A percentile compares a stretch with the other conserved stretches of the same genome.
Conservation (phyloP, 345 rosid genomes). For the Syzygium aromaticum region DNA sequence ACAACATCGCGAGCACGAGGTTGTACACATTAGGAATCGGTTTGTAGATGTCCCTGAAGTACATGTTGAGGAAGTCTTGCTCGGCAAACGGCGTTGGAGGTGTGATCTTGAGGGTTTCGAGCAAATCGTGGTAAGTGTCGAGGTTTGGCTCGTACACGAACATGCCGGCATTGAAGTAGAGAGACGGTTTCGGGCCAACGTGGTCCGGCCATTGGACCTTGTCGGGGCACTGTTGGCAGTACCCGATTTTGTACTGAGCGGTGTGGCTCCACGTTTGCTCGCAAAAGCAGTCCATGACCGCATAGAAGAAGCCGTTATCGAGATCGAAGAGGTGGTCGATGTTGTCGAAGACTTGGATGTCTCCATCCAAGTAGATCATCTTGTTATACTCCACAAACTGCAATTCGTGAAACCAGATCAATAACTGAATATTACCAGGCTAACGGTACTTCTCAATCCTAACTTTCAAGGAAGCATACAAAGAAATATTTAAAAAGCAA, state of each 20-base stretch:
- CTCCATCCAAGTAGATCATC: constrained; percentile 37
- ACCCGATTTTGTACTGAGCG: constrained; percentile 34
- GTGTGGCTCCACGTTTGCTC: constrained; percentile 37
- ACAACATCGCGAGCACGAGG: constrained; percentile 39
- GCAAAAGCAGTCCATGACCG: constrained; percentile 51
- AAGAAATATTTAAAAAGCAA: no score
- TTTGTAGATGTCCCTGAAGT: constrained; percentile 29
- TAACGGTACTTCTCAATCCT: no score
- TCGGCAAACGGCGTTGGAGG: constrained; percentile 43
- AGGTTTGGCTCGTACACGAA: constrained; percentile 35
- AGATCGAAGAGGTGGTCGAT: constrained; percentile 31
- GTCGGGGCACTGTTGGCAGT: constrained; percentile 43
- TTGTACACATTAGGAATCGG: constrained; percentile 25
- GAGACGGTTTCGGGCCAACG: constrained; percentile 24
- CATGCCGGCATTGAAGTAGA: constrained; percentile 50
- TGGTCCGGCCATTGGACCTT: constrained; percentile 25
- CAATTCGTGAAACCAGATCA: neutral
- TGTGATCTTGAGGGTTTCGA: constrained; percentile 23
- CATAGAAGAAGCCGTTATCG: constrained; percentile 22
- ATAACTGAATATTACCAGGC: neutral
- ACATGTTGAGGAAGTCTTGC: constrained; percentile 49
- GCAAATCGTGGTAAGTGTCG: constrained; percentile 16
- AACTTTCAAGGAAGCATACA: no score
- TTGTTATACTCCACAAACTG: constrained; percentile 31
- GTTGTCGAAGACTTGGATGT: constrained; percentile 31